phyloP scores from a whole-genome alignment of 371 early-diverging fungal species.

The Mortierella sp. region DNA sequence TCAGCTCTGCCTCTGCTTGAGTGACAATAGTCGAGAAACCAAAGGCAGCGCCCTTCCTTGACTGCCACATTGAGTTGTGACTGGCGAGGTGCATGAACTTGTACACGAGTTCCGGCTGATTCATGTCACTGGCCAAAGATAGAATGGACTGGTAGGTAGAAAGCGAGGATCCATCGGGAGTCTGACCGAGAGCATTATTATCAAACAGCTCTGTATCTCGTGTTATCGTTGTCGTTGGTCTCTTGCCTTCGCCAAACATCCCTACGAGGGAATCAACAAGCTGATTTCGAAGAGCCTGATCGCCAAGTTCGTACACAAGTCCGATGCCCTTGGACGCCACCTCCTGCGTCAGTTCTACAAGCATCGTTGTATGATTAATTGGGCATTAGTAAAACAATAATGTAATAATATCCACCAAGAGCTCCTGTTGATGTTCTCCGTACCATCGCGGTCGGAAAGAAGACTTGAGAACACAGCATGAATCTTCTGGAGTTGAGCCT shows the following conservation, averaged over 20 bases:
- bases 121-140: conserved; percentile 90
- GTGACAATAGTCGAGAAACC: conserved; percentile 86
- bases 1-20: conserved; percentile 81
- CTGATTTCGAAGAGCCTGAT: conserved; percentile 73
- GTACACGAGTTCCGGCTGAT: conserved; percentile 95
- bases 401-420: background rate
- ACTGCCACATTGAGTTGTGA: conserved; percentile 90
- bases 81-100: conserved; percentile 94
- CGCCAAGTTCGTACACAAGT: conserved; percentile 87
- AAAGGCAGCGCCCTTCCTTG: conserved; percentile 90
- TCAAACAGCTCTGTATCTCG: conserved; percentile 84
- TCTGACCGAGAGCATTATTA: conserved; percentile 72
- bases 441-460: conserved; percentile 85
- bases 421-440: background rate
- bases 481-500: conserved; percentile 63
- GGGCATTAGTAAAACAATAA: background rate
- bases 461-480: conserved; percentile 81
- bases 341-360: conserved; percentile 78
- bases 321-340: conserved; percentile 91
- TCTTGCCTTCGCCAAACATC: conserved; percentile 68
- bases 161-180: conserved; percentile 85
- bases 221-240: conserved; percentile 76
- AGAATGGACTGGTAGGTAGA: conserved; percentile 89
- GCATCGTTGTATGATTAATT: background rate
- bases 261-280: conserved; percentile 70